Evolutionary conservation across 169 alveolate genomes (phyloP).

Genomic region (Plasmodium yoelii): DNA sequence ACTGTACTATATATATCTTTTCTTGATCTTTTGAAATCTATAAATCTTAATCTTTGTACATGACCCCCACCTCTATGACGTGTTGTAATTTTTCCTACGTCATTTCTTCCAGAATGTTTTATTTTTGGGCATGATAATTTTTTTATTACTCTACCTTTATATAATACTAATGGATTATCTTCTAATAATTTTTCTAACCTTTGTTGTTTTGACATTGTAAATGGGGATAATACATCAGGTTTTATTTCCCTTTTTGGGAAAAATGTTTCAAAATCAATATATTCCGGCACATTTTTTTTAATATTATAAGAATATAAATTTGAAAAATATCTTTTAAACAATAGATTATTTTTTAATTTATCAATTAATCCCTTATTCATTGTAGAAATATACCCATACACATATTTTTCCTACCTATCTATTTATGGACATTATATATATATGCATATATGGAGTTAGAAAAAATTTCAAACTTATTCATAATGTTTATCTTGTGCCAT

Average conservation of each 20-base stretch:
- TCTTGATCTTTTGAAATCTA: constrained; percentile 91
- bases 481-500: too few species aligned
- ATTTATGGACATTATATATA: too few species aligned
- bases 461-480: too few species aligned
- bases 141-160: constrained; percentile 86
- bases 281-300: constrained; percentile 85
- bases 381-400: too few species aligned
- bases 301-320: constrained; percentile 77
- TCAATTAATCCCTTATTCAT: constrained; percentile 12
- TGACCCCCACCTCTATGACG: constrained; percentile 92
- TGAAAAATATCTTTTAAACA: constrained; percentile 40
- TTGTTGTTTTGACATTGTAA: constrained; percentile 80
- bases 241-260: constrained; percentile 79
- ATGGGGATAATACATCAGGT: constrained; percentile 75
- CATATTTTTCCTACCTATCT: too few species aligned
- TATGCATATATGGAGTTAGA: too few species aligned
- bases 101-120: constrained; percentile 88
- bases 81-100: constrained; percentile 83
- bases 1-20: constrained; percentile 91
- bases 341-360: not conserved
- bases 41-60: constrained; percentile 89
- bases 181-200: constrained; percentile 56
- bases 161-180: constrained; percentile 26
- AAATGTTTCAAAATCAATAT: constrained; percentile 87
- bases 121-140: constrained; percentile 86